Conservation (phyloP, 2,329 filamentous ascomycete genomes). For the Exophiala xenobiotica region DNA sequence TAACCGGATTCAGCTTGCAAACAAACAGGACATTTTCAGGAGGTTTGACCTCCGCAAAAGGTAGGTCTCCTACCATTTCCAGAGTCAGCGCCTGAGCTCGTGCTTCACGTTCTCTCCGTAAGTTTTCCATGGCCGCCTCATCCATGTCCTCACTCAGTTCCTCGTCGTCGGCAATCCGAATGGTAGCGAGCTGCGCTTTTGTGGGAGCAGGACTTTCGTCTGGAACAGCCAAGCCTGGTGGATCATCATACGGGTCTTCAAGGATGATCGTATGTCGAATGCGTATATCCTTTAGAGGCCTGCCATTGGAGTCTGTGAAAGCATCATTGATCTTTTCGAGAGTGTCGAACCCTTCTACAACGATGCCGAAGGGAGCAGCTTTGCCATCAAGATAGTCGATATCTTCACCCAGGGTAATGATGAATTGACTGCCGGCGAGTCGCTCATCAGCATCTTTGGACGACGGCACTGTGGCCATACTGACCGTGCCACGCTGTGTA, state of each 20-base stretch:
- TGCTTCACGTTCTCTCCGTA: slow-evolving; percentile 83
- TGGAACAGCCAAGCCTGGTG: slow-evolving; percentile 71
- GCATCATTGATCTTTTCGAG: slow-evolving; percentile 90
- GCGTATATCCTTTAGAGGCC: slow-evolving; percentile 89
- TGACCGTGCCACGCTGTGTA: slow-evolving; percentile 83
- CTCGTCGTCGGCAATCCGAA: slow-evolving; percentile 88
- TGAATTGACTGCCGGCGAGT: slow-evolving; percentile 86
- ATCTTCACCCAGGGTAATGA: slow-evolving; percentile 85
- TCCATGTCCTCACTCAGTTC: slow-evolving; percentile 75
- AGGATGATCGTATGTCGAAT: slow-evolving; percentile 90
- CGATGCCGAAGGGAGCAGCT: slow-evolving; percentile 90
- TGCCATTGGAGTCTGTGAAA: slow-evolving; percentile 80
- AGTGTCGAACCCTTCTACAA: slow-evolving; percentile 92
- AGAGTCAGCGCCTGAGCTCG: slow-evolving; percentile 90
- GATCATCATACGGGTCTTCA: slow-evolving; percentile 89
- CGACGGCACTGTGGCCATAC: slow-evolving; percentile 89
- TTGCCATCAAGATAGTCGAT: slow-evolving; percentile 90
- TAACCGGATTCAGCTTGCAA: slow-evolving; percentile 97
- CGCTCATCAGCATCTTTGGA: slow-evolving; percentile 75
- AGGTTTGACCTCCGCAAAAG: slow-evolving; percentile 95
- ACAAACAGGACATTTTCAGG: slow-evolving; percentile 97
- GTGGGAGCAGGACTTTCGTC: slow-evolving; percentile 77
- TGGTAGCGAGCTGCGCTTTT: slow-evolving; percentile 82
- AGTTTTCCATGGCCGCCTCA: slow-evolving; percentile 74
- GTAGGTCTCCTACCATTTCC: slow-evolving; percentile 96